Base-by-base conservation (phyloP, 2,329 filamentous ascomycete genomes). In the Zymoseptoria brevis region DNA sequence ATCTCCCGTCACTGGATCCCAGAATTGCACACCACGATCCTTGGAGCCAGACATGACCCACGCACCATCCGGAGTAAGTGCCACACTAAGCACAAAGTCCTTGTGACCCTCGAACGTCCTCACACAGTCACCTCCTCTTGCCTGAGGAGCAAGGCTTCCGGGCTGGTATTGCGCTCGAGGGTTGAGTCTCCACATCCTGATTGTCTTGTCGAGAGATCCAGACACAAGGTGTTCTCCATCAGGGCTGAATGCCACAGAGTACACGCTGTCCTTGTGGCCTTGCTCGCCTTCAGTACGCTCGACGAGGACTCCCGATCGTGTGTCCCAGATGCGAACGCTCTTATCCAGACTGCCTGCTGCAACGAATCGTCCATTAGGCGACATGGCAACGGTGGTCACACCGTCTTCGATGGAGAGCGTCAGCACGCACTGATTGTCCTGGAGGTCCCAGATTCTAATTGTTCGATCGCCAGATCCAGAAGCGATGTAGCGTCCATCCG, bases 31-130 rank as follows among this genome's bases (percentile, higher is more conserved):
- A 54, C 94, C 93, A 55, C 94, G 85, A 72, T 99, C 94, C 80
- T 99, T 99, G 62, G 91, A 96, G 51, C 94, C 94, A 64, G 90
- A 96, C 76, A 99, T 87, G 59, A 99, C 93, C 94, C 94, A 99
- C 69, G 87, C 84, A 64, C 89, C 89, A 73, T 97, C 92, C 16
- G 94, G 94, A 0, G 94, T 97, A 62, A 97, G 83, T 19, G 94
- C 95, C 58, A 99, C 94, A 60, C 89, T 94, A 51, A 99, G 85
- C 61, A 99, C 94, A 71, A 97, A 99, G 76, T 99, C 94, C 89
- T 96, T 89, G 77, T 99, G 94, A 55, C 94, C 94, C 72, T 97
- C 94, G 69, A 97, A 99, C 1, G 93, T 97, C 79, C 92, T 90
- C 69, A 96, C 87, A 73, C 94, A 97, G 74, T 96, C 90, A 68